Percentiles rank a stretch among this genome's conserved stretches.
Evolutionary conservation across 2,329 filamentous ascomycete species (phyloP).

Genomic region (Claviceps paspali): DNA sequence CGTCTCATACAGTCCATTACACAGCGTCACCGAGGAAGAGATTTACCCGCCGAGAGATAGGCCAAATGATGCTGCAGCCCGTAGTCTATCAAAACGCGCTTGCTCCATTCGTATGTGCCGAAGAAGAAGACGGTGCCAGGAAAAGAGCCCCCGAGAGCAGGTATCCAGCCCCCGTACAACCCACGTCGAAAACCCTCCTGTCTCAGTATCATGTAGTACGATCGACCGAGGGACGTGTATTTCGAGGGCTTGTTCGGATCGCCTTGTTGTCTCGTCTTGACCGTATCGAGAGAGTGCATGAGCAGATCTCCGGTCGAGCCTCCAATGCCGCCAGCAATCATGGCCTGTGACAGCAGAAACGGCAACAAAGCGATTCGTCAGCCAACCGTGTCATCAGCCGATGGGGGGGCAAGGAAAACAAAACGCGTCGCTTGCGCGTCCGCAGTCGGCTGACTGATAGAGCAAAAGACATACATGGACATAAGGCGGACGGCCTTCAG

Average conservation of each 20-base stretch:
- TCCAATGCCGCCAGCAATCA: conserved; percentile 87
- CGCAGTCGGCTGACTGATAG: neutral
- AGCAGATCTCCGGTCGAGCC: conserved; percentile 90
- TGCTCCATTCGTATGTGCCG: conserved; percentile 90
- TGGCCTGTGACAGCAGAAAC: conserved; percentile 42
- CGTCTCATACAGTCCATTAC: neutral
- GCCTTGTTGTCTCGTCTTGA: conserved; percentile 95
- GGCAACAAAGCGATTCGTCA: neutral
- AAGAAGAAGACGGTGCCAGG: conserved; percentile 92
- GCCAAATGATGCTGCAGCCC: conserved; percentile 71
- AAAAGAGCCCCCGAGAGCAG: conserved; percentile 82
- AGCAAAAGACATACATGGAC: conserved; percentile 22
- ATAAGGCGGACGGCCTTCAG: conserved; percentile 29
- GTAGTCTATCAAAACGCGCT: conserved; percentile 70
- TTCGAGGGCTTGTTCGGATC: conserved; percentile 86
- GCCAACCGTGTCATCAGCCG: neutral
- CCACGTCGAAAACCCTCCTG: conserved; percentile 81
- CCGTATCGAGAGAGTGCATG: conserved; percentile 97
- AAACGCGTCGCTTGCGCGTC: neutral
- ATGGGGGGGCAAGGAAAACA: neutral
- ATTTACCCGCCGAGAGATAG: conserved; percentile 67
- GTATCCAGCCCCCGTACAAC: conserved; percentile 84
- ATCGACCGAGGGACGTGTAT: conserved; percentile 79
- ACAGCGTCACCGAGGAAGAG: neutral
- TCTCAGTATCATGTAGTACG: conserved; percentile 82